These are phyloP conservation scores for Boletellus sp. DNA, from an alignment of 768 basidiomycete species.

Conservation along the genomic window DNA sequence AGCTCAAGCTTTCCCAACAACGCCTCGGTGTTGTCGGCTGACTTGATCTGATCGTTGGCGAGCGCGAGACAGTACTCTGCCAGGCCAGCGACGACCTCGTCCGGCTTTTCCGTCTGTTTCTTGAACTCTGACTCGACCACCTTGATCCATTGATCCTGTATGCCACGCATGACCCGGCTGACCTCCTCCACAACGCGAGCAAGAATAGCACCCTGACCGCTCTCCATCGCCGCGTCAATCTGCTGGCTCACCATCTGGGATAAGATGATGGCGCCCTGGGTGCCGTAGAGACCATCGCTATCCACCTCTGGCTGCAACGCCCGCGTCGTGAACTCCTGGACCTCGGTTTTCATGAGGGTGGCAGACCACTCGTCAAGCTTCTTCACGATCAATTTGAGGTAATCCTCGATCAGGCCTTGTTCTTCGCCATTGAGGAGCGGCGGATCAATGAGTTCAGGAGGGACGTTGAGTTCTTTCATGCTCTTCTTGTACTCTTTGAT, in stretches of 20 bases:
- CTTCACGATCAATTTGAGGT: slow-evolving; percentile 85
- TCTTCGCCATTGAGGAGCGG: slow-evolving; percentile 94
- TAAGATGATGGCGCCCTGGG: slow-evolving; percentile 89
- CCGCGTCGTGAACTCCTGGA: slow-evolving; percentile 77
- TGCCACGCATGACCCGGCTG: slow-evolving; percentile 83
- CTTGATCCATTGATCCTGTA: slow-evolving; percentile 86
- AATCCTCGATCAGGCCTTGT: slow-evolving; percentile 90
- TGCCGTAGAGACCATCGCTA: slow-evolving; percentile 84
- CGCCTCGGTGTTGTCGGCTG: slow-evolving; percentile 89
- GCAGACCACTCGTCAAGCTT: slow-evolving; percentile 97
- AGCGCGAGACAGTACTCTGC: slow-evolving; percentile 96
- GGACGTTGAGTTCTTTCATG: slow-evolving; percentile 90
- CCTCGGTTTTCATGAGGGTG: slow-evolving; percentile 91
- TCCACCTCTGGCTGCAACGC: slow-evolving; percentile 86
- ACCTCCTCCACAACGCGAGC: slow-evolving; percentile 86
- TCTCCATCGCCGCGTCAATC: slow-evolving; percentile 91
- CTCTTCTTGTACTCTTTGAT: slow-evolving; percentile 92
- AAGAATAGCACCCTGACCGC: slow-evolving; percentile 90
- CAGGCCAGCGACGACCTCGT: slow-evolving; percentile 81
- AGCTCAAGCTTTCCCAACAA: slow-evolving; percentile 83
- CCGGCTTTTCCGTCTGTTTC: slow-evolving; percentile 83
- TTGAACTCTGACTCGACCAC: slow-evolving; percentile 82
- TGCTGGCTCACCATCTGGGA: slow-evolving; percentile 99
- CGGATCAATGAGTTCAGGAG: slow-evolving; percentile 79
- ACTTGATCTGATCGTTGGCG: slow-evolving; percentile 97